Conservation (phyloP, 371 early-diverging fungal genomes). For the Coemansia sp. region DNA sequence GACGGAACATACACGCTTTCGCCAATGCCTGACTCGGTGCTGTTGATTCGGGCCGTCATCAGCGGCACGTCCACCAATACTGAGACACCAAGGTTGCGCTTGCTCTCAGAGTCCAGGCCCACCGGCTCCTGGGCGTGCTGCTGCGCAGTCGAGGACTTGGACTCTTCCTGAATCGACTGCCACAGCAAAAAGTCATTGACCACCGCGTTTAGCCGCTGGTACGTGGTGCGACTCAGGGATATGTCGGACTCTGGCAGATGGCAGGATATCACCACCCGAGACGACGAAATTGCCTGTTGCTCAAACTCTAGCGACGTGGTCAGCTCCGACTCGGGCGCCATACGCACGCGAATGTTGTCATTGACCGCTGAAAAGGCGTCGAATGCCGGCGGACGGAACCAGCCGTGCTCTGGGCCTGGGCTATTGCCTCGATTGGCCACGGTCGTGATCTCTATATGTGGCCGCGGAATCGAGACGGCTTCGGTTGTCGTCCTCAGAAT, state of each 20-base stretch:
- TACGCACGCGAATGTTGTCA: conserved; percentile 45
- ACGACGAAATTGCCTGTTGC: conserved; percentile 36
- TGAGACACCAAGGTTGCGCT: conserved; percentile 17
- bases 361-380: conserved; percentile 44
- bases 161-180: conserved; percentile 54
- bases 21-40: conserved; percentile 11
- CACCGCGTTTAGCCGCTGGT: conserved; percentile 67
- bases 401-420: not conserved
- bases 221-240: conserved; percentile 57
- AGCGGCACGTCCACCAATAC: conserved; percentile 43
- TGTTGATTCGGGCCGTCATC: conserved; percentile 33
- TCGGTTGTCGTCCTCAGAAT: not conserved
- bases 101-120: not conserved
- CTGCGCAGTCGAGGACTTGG: not conserved
- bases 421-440: conserved; percentile 12
- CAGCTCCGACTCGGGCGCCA: conserved; percentile 47
- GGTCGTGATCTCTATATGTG: conserved; percentile 47
- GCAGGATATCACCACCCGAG: conserved; percentile 61
- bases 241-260: conserved; percentile 65
- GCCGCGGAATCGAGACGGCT: conserved; percentile 36
- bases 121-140: not conserved
- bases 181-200: conserved; percentile 70
- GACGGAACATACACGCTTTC: conserved; percentile 12
- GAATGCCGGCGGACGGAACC: conserved; percentile 44
- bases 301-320: conserved; percentile 46